Conservation (phyloP, 257 asterid genomes). For the Solanum piurae region DNA sequence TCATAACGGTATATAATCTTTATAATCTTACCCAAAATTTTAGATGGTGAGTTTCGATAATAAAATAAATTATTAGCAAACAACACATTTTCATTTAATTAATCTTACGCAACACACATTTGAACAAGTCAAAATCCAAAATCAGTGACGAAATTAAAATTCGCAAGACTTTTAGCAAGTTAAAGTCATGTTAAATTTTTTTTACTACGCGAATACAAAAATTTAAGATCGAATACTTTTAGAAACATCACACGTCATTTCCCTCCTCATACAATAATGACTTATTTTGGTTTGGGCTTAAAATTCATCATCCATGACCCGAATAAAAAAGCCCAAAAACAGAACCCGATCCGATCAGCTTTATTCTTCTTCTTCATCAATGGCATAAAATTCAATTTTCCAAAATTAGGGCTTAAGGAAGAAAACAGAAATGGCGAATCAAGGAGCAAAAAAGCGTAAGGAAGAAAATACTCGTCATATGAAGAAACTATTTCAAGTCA, state of each 20-base stretch:
- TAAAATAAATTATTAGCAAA: no score
- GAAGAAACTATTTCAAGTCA: constrained; percentile 51
- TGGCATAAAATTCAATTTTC: not conserved
- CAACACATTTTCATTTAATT: no score
- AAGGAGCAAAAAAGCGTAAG: constrained; percentile 94
- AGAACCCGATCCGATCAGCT: not conserved
- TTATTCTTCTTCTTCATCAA: not conserved
- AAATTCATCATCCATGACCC: not conserved
- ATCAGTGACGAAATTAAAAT: no score
- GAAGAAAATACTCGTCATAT: constrained; percentile 85
- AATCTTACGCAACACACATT: no score
- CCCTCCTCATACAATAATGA: no score
- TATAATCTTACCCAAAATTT: not conserved
- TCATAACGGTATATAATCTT: not conserved
- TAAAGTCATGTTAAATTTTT: not conserved
- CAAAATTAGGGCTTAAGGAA: not conserved
- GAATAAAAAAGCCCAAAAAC: not conserved
- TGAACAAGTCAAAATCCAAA: no score
- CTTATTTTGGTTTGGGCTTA: not conserved
- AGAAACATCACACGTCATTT: not conserved
- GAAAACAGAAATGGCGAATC: constrained; percentile 62
- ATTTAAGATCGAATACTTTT: not conserved
- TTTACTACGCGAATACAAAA: no score
- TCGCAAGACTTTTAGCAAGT: not conserved
- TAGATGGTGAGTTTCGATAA: no score